Conservation (phyloP, 345 rosid genomes). For the Nephelium lappaceum region DNA sequence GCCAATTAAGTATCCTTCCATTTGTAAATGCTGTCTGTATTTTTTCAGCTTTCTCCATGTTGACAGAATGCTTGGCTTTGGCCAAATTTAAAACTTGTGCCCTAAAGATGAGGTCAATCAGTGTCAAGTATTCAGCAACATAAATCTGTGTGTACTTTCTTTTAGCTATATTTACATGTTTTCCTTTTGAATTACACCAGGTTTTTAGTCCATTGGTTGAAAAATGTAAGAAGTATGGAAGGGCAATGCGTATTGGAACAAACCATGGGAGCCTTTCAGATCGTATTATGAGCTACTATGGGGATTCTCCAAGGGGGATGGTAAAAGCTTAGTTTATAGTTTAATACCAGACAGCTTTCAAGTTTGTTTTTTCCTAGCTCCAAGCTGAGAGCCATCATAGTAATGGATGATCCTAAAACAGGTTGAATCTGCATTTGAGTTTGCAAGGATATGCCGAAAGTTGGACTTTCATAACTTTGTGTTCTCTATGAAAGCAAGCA, state of each 20-base stretch:
- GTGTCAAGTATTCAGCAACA: not conserved
- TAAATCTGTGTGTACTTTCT: not conserved
- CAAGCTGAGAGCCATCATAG: slow-evolving; percentile 20
- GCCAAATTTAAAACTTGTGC: not conserved
- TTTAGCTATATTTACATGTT: slow-evolving; percentile 13
- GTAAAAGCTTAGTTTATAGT: slow-evolving; percentile 40
- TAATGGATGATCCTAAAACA: slow-evolving; percentile 39
- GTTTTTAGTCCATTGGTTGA: slow-evolving; percentile 96
- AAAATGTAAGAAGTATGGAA: slow-evolving; percentile 94
- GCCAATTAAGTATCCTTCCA: not conserved
- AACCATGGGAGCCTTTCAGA: slow-evolving; percentile 99
- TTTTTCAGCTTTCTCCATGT: slow-evolving; percentile 5
- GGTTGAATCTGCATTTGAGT: slow-evolving; percentile 99
- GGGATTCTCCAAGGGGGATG: slow-evolving; percentile 99
- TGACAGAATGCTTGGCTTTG: slow-evolving; percentile 1
- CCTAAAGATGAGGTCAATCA: not conserved
- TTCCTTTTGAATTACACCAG: slow-evolving; percentile 33
- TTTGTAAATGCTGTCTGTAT: not conserved
- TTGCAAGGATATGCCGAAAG: slow-evolving; percentile 92
- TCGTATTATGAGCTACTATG: slow-evolving; percentile 97
- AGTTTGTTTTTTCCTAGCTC: slow-evolving; percentile 21
- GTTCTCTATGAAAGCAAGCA: slow-evolving; percentile 99
- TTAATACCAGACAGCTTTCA: slow-evolving; percentile 16
- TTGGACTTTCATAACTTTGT: slow-evolving; percentile 95
- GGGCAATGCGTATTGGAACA: slow-evolving; percentile 99